phyloP scores from a whole-genome alignment of 257 asterid genomes.

The Solanum phureja region DNA sequence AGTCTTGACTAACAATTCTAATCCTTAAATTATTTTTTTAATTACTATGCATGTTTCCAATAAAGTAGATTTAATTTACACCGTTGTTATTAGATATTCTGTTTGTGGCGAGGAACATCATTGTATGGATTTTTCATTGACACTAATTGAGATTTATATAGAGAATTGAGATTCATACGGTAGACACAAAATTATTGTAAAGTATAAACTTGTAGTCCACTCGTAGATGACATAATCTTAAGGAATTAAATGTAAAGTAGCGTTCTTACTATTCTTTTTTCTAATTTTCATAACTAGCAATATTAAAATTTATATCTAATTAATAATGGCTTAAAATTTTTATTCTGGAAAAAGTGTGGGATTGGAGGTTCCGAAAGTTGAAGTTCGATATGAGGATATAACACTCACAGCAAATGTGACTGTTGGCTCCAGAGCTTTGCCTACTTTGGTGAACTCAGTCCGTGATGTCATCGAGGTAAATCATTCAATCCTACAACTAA shows the following conservation, averaged over 20 bases:
- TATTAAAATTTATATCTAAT: neutral
- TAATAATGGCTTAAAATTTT: neutral
- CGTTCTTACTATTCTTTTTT: neutral
- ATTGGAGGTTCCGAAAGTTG: constrained; percentile 63
- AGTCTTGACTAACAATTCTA: neutral
- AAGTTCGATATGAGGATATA: constrained; percentile 67
- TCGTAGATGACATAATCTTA: neutral
- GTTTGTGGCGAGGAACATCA: neutral
- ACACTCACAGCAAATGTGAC: constrained; percentile 54
- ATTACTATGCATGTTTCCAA: neutral
- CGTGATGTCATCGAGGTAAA: constrained; percentile 65
- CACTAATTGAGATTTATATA: neutral
- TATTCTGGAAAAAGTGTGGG: constrained; percentile 32
- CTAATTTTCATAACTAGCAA: neutral
- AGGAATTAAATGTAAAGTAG: neutral
- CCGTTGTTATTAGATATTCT: neutral
- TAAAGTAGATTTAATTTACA: neutral
- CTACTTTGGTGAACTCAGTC: constrained; percentile 55
- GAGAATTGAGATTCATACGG: neutral
- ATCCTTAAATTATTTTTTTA: neutral
- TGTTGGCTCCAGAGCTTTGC: constrained; percentile 81
- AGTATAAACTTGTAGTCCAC: neutral
- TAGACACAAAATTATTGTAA: neutral
- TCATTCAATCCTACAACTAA: neutral
- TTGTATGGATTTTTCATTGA: neutral